Evolutionary conservation across 2,329 filamentous ascomycete genomes (phyloP), one percentile per base, ranked within the genome.

Genomic region (Fusarium mangiferae): DNA sequence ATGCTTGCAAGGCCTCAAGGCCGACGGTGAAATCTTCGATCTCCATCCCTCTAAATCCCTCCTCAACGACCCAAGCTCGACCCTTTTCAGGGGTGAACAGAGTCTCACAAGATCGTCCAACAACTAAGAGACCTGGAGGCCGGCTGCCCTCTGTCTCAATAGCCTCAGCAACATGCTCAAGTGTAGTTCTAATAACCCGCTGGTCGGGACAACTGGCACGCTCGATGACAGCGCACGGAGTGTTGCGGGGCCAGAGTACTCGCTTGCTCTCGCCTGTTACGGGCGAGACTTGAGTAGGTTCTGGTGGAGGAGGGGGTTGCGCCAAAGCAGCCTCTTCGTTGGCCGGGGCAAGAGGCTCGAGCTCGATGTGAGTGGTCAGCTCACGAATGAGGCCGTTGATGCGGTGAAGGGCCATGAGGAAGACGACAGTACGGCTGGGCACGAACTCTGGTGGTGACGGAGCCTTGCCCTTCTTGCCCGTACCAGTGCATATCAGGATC

Each of bases 401-500:
- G 58, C 96, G 90, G 83, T 99, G 96, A 72, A 99, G 84, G 8
- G 94, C 94, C 96, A 99, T 99, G 54, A 99, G 85, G 75, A 98
- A 98, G 8, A 99, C 93, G 2, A 96, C 93, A 0, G 96, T 98
- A 65, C 95, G 89, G 14, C 89, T 92, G 5, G 87, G 81, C 1
- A 95, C 90, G 81, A 91, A 98, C 71, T 91, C 91, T 0, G 96
- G 96, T 39, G 95, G 94, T n/a, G 90, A 85, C 0, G 95, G 95
- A 2, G 94, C 87, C 62, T 90, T 92, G 18, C 96, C 96, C 83
- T 97, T 97, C 78, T 96, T 90, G 2, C 96, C 96, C 0, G 96
- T 99, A 1, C 96, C 96, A 0, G 96, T 99, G 84, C 96, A 98
- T n/a, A 99, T 89, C 33, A 99, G 87, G 1, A 99, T 92, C 82